Evolutionary conservation across 495 filamentous ascomycete species (phyloP), one percentile per base, ranked within the genome.

Genomic region (Xanthoparmelia taractica): DNA sequence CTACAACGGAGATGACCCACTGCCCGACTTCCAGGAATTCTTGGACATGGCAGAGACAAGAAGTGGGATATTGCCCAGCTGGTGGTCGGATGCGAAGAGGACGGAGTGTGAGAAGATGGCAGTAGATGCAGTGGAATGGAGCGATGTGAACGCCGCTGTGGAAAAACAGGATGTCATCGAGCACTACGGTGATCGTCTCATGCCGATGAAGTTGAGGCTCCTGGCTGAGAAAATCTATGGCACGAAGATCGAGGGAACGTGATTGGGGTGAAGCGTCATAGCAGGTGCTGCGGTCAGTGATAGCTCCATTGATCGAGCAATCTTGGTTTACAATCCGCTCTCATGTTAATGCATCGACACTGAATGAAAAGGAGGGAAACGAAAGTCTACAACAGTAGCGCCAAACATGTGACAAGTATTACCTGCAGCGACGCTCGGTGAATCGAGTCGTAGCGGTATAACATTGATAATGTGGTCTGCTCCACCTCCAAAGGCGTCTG

Each of bases 151-250:
- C 33, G 23, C 18, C 23, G 50, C 65, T 18, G 67, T 75, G n/a
- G 65, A 69, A 40, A 79, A 77, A 65, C 20, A n/a, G 11, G 73
- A 75, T 45, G 65, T 80, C 38, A 66, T 69, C 11, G 71, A 74
- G 34, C 72, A 75, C 23, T 80, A 80, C 57, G 72, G 71, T 6
- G 69, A 78, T 38, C 0, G 20, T 5, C 43, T n/a, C 2, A 74
- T 80, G 63, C 71, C 75, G 12, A 78, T 79, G 74, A 79, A 80
- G 72, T 61, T 80, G 66, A 63, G 72, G 27, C 63, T 75, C 63
- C 63, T 75, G 40, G 72, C 54, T 6, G 70, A 75, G 52, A 45
- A 57, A 37, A 63, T 75, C 20, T 69, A 72, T 58, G 68, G 65
- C 11, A 60, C 57, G 27, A 40, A 20, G 54, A 54, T 67, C 37